These are phyloP conservation scores for Tephrocybe sp. DNA, from an alignment of 768 basidiomycete species.

Conservation along the genomic window DNA sequence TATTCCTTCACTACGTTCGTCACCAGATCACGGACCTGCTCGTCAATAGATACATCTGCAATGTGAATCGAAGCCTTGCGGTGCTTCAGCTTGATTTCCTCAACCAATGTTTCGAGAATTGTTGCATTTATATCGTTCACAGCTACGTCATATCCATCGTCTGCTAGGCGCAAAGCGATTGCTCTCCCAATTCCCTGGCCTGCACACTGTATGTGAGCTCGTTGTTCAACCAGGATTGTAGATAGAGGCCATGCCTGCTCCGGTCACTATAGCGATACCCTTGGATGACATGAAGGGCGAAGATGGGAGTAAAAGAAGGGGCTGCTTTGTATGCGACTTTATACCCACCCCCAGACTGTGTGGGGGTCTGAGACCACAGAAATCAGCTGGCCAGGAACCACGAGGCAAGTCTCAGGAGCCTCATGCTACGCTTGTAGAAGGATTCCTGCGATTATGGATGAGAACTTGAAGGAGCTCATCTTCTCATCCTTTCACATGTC, in stretches of 20 bases:
- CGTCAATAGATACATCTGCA: constrained; percentile 22
- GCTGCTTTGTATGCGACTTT: neutral
- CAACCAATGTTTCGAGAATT: constrained; percentile 3
- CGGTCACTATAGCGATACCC: constrained; percentile 16
- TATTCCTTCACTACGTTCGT: constrained; percentile 14
- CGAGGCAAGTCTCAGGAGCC: no score
- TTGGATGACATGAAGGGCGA: constrained; percentile 7
- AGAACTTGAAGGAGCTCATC: no score
- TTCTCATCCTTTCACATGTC: no score
- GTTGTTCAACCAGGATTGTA: neutral
- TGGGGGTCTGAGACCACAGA: no score
- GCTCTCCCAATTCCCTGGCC: constrained; percentile 21
- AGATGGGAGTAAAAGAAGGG: neutral
- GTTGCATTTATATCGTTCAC: constrained; percentile 34
- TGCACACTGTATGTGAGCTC: neutral
- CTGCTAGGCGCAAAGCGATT: constrained; percentile 19
- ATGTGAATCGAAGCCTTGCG: constrained; percentile 15
- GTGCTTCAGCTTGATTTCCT: constrained; percentile 21
- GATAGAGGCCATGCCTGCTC: constrained; percentile 7
- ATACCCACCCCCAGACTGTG: neutral
- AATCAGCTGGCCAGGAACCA: no score
- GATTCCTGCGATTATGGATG: no score
- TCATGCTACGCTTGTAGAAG: no score
- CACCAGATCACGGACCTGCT: constrained; percentile 23
- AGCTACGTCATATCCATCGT: constrained; percentile 21